Conservation (phyloP, 192 early-diverging fungal genomes). For the Coemansia sp. region DNA sequence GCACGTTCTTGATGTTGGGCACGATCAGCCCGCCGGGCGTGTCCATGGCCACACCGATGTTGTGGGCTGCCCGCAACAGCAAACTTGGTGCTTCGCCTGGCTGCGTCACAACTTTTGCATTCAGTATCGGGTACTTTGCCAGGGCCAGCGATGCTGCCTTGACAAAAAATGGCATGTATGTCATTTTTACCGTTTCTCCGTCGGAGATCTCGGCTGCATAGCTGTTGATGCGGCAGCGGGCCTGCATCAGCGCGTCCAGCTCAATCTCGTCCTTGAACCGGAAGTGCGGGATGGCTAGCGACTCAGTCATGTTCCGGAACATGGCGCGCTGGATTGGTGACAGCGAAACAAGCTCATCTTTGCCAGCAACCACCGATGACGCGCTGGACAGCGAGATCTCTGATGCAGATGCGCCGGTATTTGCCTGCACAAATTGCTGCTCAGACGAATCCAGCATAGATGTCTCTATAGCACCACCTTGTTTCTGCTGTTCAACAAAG, state of each 20-base stretch:
- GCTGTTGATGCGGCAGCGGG: slow-evolving; percentile 66
- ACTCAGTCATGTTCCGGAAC: slow-evolving; percentile 94
- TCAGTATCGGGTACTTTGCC: slow-evolving; percentile 80
- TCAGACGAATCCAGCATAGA: slow-evolving; percentile 2
- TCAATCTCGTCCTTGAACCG: slow-evolving; percentile 89
- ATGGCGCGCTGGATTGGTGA: slow-evolving; percentile 91
- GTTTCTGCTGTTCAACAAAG: slow-evolving; percentile 7
- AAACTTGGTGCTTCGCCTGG: slow-evolving; percentile 57
- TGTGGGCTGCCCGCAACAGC: slow-evolving; percentile 75
- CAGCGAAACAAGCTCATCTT: slow-evolving; percentile 66
- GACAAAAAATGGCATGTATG: slow-evolving; percentile 94
- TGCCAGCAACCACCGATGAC: slow-evolving; percentile 19
- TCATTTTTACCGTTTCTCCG: slow-evolving; percentile 65
- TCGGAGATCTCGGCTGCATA: slow-evolving; percentile 55
- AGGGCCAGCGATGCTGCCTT: slow-evolving; percentile 85
- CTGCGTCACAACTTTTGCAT: slow-evolving; percentile 61
- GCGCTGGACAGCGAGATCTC: slow-evolving; percentile 23
- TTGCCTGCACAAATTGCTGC: slow-evolving; percentile 36
- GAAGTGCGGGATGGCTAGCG: slow-evolving; percentile 91
- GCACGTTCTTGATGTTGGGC: slow-evolving; percentile 91
- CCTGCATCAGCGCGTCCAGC: slow-evolving; percentile 64
- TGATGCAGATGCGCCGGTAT: slow-evolving; percentile 22
- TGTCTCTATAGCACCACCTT: not conserved
- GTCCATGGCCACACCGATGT: slow-evolving; percentile 97
- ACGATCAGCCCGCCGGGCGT: slow-evolving; percentile 91